Evolutionary conservation across 495 filamentous ascomycete genomes (phyloP), one percentile per base, ranked within the genome.

Genomic region (Rostrohypoxylon terebratum): DNA sequence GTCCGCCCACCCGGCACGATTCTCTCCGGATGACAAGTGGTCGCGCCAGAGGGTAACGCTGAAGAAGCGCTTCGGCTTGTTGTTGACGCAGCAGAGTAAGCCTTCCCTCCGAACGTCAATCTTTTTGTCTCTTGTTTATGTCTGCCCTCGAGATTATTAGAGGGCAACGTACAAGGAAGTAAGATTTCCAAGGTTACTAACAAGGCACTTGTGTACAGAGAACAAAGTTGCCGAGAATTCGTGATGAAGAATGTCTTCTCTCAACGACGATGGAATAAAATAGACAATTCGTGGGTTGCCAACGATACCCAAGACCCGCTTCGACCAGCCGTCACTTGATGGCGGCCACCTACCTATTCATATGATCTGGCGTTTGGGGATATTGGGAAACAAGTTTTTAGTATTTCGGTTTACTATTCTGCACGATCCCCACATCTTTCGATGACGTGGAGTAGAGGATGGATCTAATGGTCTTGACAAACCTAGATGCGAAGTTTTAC

Each of bases 11-110:
- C 96, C 96, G 20, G 96, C 96, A 50, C 87, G 96, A 68, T 99
- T 98, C 86, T 96, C 93, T 38, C 96, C 96, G 66, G 96, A 99
- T 84, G 96, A 99, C 85, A 96, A 96, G 84, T 97, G 95, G 84
- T 97, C 94, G 72, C 89, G 93, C 69, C 94, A 99, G 83, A 89
- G 96, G 72, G 92, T 97, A 34, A 94, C 93, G 16, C 85, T 99
- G 67, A 97, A 97, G 89, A 92, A 90, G 85, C 88, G 96, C 77
- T 97, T 95, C 80, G 90, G 89, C 25, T 87, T 97, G 55, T 87
- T 98, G 47, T 83, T 97, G 79, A 94, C 90, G 44, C 93, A 97
- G 86, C 89, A 93, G 81, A 85, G 92, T 93, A 80, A 69, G 90
- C 86, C 16, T 53, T 61, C 62, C 55, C 67, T 57, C 54, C 58